A percentile compares a stretch with the other conserved stretches of the same genome.
These are phyloP conservation scores for Pseudomonodictys pantanalensis DNA, from an alignment of 495 filamentous ascomycete species.

Conservation along the genomic window DNA sequence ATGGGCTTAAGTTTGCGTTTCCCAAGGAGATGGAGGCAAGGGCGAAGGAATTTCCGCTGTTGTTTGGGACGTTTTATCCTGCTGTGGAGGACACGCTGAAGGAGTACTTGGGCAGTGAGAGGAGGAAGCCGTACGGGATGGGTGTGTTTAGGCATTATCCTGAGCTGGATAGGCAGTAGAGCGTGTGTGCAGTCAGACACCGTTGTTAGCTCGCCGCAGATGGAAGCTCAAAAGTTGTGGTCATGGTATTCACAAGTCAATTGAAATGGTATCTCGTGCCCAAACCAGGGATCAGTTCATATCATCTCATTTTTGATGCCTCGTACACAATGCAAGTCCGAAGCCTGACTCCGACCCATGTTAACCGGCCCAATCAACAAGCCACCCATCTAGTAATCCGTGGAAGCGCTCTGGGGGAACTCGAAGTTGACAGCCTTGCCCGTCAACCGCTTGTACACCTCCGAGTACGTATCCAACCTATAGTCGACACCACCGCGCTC, in stretches of 20 bases:
- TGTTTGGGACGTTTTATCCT: conserved; percentile 56
- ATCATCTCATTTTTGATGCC: conserved; percentile 27
- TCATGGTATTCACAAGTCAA: neutral
- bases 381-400: conserved; percentile 68
- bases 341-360: conserved; percentile 25
- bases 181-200: neutral
- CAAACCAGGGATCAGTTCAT: conserved; percentile 4
- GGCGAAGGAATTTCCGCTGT: conserved; percentile 45
- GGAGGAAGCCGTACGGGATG: conserved; percentile 52
- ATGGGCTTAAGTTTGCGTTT: conserved; percentile 58
- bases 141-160: conserved; percentile 63
- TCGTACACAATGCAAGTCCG: conserved; percentile 25
- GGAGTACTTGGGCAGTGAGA: conserved; percentile 58
- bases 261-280: conserved; percentile 21
- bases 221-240: neutral
- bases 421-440: conserved; percentile 93
- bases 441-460: conserved; percentile 95
- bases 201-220: neutral
- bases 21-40: conserved; percentile 57
- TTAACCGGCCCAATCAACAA: neutral
- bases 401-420: conserved; percentile 78
- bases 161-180: conserved; percentile 53
- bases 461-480: conserved; percentile 96
- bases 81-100: conserved; percentile 56
- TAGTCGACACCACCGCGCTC: conserved; percentile 98